Conservation (phyloP, 2,329 filamentous ascomycete species). For the Xylaria sp. region DNA sequence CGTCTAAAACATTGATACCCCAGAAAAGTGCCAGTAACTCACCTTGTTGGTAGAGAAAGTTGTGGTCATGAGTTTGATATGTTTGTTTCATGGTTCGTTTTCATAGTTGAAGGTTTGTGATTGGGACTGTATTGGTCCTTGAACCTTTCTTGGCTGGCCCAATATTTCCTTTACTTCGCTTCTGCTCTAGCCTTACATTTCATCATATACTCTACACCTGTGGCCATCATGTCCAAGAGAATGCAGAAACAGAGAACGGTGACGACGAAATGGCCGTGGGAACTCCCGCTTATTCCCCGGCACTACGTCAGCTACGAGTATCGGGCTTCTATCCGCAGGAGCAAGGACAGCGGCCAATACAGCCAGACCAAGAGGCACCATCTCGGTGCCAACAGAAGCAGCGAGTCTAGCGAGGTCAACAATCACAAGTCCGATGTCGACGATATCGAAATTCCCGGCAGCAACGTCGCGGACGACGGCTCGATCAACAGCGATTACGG, state of each 20-base stretch:
- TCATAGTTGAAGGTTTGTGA: not conserved
- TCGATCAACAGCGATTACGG: no score
- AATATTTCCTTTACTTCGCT: not conserved
- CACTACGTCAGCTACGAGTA: not conserved
- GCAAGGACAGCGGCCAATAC: not conserved
- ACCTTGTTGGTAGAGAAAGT: not conserved
- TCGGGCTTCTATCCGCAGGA: not conserved
- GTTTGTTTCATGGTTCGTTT: not conserved
- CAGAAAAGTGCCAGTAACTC: not conserved
- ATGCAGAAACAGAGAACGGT: not conserved
- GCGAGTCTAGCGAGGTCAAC: not conserved
- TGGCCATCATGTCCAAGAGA: not conserved
- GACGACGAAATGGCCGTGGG: not conserved
- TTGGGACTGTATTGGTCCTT: not conserved
- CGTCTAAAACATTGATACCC: not conserved
- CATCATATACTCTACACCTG: no score
- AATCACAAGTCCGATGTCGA: not conserved
- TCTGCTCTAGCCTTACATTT: not conserved
- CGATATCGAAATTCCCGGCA: not conserved
- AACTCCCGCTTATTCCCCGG: not conserved
- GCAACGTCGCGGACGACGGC: not conserved
- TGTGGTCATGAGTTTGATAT: not conserved
- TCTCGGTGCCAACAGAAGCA: not conserved
- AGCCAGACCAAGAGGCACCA: not conserved
- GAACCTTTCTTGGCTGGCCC: not conserved